These are phyloP conservation scores for Beauveria caledonica DNA, from an alignment of 2,329 filamentous ascomycete species.

Conservation along the genomic window DNA sequence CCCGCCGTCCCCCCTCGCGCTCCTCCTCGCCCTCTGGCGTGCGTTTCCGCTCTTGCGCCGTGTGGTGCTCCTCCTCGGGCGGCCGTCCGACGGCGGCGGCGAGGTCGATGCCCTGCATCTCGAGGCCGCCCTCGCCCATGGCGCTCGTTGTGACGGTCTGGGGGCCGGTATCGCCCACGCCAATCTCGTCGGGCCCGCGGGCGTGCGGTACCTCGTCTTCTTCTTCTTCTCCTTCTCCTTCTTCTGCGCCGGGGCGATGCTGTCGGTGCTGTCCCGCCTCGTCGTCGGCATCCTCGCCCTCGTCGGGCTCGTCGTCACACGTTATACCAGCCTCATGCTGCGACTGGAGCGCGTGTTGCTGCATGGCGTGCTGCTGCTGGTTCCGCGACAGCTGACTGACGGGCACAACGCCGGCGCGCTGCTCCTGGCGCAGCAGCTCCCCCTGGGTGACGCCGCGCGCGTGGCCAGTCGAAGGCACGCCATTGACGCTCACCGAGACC, in stretches of 20 bases:
- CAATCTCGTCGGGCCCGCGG: slow-evolving; percentile 75
- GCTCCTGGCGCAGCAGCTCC: slow-evolving; percentile 78
- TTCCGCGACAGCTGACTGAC: slow-evolving; percentile 48
- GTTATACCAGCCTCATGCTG: neutral
- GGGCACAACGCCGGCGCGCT: slow-evolving; percentile 71
- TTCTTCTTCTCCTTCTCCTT: slow-evolving; percentile 37
- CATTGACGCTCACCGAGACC: slow-evolving; percentile 67
- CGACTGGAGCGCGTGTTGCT: slow-evolving; percentile 10
- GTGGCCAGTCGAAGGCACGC: slow-evolving; percentile 46
- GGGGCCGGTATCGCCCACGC: slow-evolving; percentile 77
- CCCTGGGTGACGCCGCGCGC: slow-evolving; percentile 65
- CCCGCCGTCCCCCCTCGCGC: no score
- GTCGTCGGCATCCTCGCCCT: slow-evolving; percentile 10
- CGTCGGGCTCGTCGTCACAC: slow-evolving; percentile 13
- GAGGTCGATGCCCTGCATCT: slow-evolving; percentile 49
- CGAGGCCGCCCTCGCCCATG: slow-evolving; percentile 31
- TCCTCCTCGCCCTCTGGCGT: no score
- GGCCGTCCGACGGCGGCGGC: slow-evolving; percentile 54
- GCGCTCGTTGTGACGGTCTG: slow-evolving; percentile 42
- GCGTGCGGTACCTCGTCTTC: slow-evolving; percentile 68
- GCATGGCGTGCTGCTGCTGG: slow-evolving; percentile 17
- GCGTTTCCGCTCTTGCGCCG: neutral
- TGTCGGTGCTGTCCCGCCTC: slow-evolving; percentile 6
- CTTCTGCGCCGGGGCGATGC: slow-evolving; percentile 14
- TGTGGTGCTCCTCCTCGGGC: slow-evolving; percentile 19